Percentiles rank a stretch among this genome's conserved stretches.
Evolutionary conservation across 2,329 filamentous ascomycete species (phyloP).

Genomic region (Colletotrichum sojae): DNA sequence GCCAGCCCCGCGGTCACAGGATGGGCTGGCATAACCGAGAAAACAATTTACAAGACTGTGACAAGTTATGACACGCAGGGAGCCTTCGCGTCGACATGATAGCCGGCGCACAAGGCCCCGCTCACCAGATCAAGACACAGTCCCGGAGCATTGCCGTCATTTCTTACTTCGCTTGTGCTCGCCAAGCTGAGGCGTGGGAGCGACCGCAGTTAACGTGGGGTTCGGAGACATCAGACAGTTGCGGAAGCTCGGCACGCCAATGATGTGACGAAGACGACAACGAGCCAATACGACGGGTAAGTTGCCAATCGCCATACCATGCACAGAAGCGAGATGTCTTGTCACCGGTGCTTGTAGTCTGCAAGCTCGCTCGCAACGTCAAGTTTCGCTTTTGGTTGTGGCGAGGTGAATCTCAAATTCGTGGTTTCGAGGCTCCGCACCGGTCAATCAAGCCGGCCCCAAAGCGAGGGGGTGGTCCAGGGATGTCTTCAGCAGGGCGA

Average conservation of each 20-base stretch:
- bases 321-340: not conserved
- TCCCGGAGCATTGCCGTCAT: constrained; percentile 1
- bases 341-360: not conserved
- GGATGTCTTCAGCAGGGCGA: not conserved
- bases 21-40: not conserved
- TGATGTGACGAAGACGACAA: constrained; percentile 12
- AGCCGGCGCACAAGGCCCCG: constrained; percentile 3
- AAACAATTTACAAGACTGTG: not conserved
- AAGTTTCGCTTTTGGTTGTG: constrained; percentile 19
- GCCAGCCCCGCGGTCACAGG: not conserved
- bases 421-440: constrained; percentile 27
- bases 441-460: constrained; percentile 24
- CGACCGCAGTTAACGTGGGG: constrained; percentile 4
- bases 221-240: constrained; percentile 16
- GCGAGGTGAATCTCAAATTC: not conserved
- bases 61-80: not conserved
- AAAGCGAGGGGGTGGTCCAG: not conserved
- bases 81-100: constrained; percentile 1
- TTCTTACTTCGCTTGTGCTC: constrained; percentile 5
- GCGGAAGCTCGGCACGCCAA: constrained; percentile 30
- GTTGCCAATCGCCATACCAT: not conserved
- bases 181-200: constrained; percentile 3
- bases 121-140: constrained; percentile 8
- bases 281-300: not conserved
- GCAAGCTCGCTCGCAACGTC: not conserved